Base-by-base conservation (phyloP, 2,329 filamentous ascomycete species). In the Claviceps pazoutovae region DNA sequence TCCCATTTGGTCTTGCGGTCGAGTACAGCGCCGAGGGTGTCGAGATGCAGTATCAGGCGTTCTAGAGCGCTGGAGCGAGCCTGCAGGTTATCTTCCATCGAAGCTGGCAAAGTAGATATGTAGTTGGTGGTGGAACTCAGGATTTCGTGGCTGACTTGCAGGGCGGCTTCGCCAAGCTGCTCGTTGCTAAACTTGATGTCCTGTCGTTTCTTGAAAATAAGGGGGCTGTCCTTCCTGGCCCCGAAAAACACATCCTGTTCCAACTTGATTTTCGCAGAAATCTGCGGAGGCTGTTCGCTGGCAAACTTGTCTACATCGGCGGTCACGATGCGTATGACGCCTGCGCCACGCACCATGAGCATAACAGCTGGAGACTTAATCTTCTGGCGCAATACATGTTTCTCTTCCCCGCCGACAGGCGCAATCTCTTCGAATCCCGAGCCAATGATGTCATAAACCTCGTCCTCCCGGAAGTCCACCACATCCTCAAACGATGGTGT, bases 221-320 rank as follows among this genome's bases (percentile, higher is more conserved):
- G 70, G n/a, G 91, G 86, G 60, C 89, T 97, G 61, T 87, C 82
- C 55, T 83, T 77, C 62, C 86, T 82, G 47, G 80, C 81, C 2
- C 90, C 90, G 63, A 88, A 97, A 68, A 96, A 97, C 1, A 97
- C 86, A 2, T 90, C 90, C 68, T 98, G 90, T 62, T 96, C 88
- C 42, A 98, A 76, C 67, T 93, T 95, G 68, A 82, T 87, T 68
- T 88, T 93, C 6, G 88, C 86, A 1, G 86, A 90, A 16, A 95
- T 79, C 57, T 73, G 68, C 1, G 79, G 80, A 4, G 79, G 73
- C 50, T 70, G 68, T 50, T 78, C 75, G 55, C 76, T 78, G 13
- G 73, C 73, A 59, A 84, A 82, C 54, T 75, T 78, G 55, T 80
- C 75, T 46, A 79, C 69, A 49, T 83, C 78, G 7, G 74, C 74